These are phyloP conservation scores for Avicennia marina DNA, from an alignment of 257 asterid genomes.

Conservation along the genomic window DNA sequence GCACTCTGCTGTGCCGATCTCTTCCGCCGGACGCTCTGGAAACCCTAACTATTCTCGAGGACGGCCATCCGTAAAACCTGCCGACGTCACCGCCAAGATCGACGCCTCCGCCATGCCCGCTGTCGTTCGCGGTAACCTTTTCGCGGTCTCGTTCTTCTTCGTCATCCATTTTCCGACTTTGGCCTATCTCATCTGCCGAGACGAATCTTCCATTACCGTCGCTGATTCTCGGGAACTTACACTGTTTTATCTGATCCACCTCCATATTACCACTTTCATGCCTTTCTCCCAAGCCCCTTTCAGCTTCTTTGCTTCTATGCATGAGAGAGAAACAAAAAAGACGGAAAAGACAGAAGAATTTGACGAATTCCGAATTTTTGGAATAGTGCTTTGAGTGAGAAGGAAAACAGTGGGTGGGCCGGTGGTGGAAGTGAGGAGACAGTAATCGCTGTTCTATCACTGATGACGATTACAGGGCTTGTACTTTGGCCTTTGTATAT, in stretches of 20 bases:
- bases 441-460: slow-evolving; percentile 39
- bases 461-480: slow-evolving; percentile 43
- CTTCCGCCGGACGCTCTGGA: slow-evolving; percentile 73
- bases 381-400: no score
- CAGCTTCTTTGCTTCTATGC: no score
- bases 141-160: slow-evolving; percentile 39
- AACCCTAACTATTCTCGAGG: slow-evolving; percentile 71
- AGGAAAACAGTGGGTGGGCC: no score
- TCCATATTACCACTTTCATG: slow-evolving; percentile 46
- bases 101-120: slow-evolving; percentile 4
- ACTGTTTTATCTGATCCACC: slow-evolving; percentile 47
- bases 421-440: slow-evolving; percentile 27
- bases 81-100: slow-evolving; percentile 29
- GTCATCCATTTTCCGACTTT: slow-evolving; percentile 27
- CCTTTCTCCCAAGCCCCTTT: not conserved
- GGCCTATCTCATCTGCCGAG: not conserved
- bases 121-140: slow-evolving; percentile 1
- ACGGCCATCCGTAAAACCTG: slow-evolving; percentile 50
- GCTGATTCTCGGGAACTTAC: slow-evolving; percentile 37
- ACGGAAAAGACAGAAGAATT: slow-evolving; percentile 12
- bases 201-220: slow-evolving; percentile 22
- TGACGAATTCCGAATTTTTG: no score
- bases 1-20: slow-evolving; percentile 84
- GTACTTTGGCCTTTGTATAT: slow-evolving; percentile 36
- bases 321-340: not conserved